Evolutionary conservation across 2,329 filamentous ascomycete genomes (phyloP).

Genomic region (Plectosphaerella cucumerina): DNA sequence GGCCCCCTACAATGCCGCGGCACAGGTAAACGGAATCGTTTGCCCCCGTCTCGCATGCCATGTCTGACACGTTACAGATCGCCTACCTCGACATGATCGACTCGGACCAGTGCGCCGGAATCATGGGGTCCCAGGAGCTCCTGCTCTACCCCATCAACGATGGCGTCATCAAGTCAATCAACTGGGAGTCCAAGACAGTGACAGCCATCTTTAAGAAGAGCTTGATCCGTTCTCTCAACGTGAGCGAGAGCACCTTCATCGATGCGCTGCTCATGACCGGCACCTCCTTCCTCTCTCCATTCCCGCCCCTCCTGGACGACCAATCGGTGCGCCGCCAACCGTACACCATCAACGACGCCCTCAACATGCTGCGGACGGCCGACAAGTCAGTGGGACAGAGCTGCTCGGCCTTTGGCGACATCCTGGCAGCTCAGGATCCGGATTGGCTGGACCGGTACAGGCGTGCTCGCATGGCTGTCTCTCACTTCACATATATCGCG

Average conservation of each 20-base stretch:
- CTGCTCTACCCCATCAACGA: constrained; percentile 82
- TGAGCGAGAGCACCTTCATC: constrained; percentile 69
- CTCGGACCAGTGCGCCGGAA: constrained; percentile 64
- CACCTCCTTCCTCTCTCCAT: constrained; percentile 72
- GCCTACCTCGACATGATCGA: constrained; percentile 71
- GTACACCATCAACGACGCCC: constrained; percentile 67
- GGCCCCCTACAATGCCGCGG: constrained; percentile 82
- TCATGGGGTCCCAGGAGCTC: constrained; percentile 81
- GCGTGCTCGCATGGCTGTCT: constrained; percentile 78
- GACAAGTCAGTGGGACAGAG: constrained; percentile 67
- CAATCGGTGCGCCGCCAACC: constrained; percentile 50
- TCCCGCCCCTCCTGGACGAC: constrained; percentile 68
- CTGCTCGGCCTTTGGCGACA: constrained; percentile 75
- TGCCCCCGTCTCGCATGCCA: background rate
- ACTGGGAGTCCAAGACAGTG: constrained; percentile 67
- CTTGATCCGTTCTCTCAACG: constrained; percentile 64
- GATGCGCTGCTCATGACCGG: constrained; percentile 82
- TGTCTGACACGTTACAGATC: constrained; percentile 47
- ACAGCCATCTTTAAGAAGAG: constrained; percentile 59
- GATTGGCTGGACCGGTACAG: constrained; percentile 84
- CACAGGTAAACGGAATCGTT: constrained; percentile 58
- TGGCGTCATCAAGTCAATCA: constrained; percentile 61
- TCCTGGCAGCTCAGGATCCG: constrained; percentile 65
- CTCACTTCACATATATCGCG: constrained; percentile 81
- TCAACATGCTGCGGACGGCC: constrained; percentile 70